Evolutionary conservation across 306 rosid genomes (phyloP).

Genomic region (Cucumis cinereus): DNA sequence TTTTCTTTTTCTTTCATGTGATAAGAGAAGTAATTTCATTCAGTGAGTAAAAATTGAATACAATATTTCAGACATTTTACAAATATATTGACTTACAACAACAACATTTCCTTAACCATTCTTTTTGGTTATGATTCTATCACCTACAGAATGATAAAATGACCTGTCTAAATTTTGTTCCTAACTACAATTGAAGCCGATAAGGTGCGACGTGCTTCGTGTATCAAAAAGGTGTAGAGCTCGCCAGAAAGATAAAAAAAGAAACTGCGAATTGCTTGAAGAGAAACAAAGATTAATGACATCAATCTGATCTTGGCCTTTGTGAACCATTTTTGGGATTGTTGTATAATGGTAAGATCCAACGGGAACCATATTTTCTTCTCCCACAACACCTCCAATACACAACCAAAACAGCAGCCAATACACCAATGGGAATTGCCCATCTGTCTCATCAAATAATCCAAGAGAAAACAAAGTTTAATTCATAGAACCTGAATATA

Average conservation of each 20-base stretch:
- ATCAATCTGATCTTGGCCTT: slow-evolving; percentile 64
- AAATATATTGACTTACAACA: not conserved
- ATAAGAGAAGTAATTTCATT: not conserved
- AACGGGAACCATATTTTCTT: slow-evolving; percentile 48
- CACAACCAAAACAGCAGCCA: slow-evolving; percentile 34
- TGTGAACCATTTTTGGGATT: slow-evolving; percentile 39
- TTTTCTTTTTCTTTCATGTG: not conserved
- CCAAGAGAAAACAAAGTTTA: not conserved
- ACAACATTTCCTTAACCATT: slow-evolving; percentile 1
- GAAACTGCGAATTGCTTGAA: not conserved
- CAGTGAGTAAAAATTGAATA: not conserved
- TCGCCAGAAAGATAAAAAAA: not conserved
- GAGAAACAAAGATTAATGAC: not conserved
- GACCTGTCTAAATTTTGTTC: not conserved
- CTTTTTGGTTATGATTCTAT: not conserved
- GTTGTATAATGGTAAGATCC: slow-evolving; percentile 68
- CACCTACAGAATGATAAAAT: not conserved
- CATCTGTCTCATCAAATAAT: slow-evolving; percentile 54
- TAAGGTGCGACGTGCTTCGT: not conserved
- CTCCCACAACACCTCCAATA: slow-evolving; percentile 89
- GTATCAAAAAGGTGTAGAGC: slow-evolving; percentile 7
- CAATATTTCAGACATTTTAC: not conserved
- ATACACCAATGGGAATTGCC: slow-evolving; percentile 71
- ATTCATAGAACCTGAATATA: no score
- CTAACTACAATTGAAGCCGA: not conserved